Evolutionary conservation across 2,329 filamentous ascomycete genomes (phyloP), one percentile per base, ranked within the genome.

Genomic region (Fusarium vanettenii): DNA sequence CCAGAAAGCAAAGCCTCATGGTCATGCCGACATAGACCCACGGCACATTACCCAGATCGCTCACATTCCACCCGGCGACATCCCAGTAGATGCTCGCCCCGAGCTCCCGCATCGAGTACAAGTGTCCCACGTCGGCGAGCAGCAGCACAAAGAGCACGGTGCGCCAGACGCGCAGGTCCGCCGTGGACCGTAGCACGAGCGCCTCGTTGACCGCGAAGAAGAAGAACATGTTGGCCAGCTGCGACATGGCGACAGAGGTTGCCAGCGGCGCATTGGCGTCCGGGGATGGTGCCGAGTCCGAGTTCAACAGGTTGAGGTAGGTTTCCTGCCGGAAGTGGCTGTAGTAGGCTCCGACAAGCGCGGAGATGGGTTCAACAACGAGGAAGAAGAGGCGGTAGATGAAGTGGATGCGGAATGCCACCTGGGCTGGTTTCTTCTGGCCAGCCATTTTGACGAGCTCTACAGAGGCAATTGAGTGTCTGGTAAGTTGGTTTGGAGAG

Each of bases 121-220:
- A 83, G 81, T 95, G 94, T 5, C 93, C 94, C 37, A 95, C 81
- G 81, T 96, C 94, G n/a, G 92, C 94, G 18, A 95, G 81, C 35
- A 95, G 86, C 68, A 95, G 84, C 41, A 89, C 91, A 55, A 92
- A 83, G 6, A 95, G 85, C 29, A 95, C 86, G 1, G 89, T 86
- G 74, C 85, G 87, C 94, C 94, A 96, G 67, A 96, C 93, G 27
- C 86, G 86, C 37, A 92, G 79, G 83, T 95, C 91, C 60, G 85
- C 84, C 8, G 93, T 94, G 18, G 89, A 87, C 48, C 94, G 91
- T 73, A 96, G 87, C 14, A 96, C 91, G 27, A 95, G 83, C 2
- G 92, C 93, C 84, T 97, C 93, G 84, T 93, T 94, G 78, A 96
- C 83, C 65, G 92, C 90, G 82, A 95, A 94, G 67, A 94, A 89